These are phyloP conservation scores for Trichodelitschia bisporula DNA, from an alignment of 495 filamentous ascomycete species.

Conservation along the genomic window DNA sequence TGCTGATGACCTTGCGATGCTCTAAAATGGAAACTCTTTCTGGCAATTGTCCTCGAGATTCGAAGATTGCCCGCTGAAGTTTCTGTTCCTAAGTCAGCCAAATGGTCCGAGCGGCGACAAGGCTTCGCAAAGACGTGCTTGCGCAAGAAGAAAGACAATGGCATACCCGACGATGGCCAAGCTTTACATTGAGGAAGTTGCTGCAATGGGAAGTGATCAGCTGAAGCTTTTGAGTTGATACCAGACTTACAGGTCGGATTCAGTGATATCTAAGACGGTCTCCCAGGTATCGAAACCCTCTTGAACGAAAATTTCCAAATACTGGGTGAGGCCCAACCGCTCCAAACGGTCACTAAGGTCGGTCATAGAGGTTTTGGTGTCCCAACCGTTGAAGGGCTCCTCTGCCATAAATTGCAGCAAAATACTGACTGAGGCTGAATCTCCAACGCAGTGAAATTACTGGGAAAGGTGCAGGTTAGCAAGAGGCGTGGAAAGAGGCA, in stretches of 20 bases:
- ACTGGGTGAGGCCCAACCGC: constrained; percentile 49
- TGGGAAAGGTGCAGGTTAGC: too few species aligned
- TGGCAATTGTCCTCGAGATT: constrained; percentile 7
- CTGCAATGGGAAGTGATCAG: constrained; percentile 16
- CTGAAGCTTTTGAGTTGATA: constrained; percentile 1
- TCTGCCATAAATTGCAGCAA: too few species aligned
- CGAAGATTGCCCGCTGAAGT: constrained; percentile 14
- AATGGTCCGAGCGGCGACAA: not conserved
- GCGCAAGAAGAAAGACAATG: constrained; percentile 1
- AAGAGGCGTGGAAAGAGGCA: too few species aligned
- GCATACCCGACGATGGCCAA: constrained; percentile 53
- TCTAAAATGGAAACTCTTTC: too few species aligned
- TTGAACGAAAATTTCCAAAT: constrained; percentile 39
- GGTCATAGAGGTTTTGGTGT: constrained; percentile 26
- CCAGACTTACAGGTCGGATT: constrained; percentile 43
- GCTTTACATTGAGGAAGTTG: constrained; percentile 42
- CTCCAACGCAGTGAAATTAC: too few species aligned
- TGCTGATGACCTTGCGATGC: too few species aligned
- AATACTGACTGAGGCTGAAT: too few species aligned
- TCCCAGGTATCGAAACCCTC: constrained; percentile 70
- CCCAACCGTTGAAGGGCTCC: too few species aligned
- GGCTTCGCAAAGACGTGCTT: too few species aligned
- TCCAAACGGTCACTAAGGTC: constrained; percentile 33
- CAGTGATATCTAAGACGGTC: constrained; percentile 52
- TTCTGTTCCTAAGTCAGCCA: constrained; percentile 7